A percentile compares a stretch with the other conserved stretches of the same genome.
phyloP scores from a whole-genome alignment of 768 basidiomycete genomes.

The Grammothele lineata region DNA sequence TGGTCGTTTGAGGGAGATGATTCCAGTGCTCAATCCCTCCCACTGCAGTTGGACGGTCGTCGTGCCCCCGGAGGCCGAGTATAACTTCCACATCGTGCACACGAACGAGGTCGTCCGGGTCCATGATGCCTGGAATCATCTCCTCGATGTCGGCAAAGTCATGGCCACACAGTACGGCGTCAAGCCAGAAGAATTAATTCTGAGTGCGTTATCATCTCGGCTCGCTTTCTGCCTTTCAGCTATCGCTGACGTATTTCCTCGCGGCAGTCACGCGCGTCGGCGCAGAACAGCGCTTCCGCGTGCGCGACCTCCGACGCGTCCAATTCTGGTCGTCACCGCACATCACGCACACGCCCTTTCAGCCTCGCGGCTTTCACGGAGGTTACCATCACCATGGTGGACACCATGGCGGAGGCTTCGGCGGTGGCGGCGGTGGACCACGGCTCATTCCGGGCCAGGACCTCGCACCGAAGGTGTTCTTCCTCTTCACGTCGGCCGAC shows the following conservation, averaged over 20 bases:
- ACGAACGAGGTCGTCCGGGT: constrained; percentile 23
- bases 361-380: neutral
- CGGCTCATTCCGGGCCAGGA: constrained; percentile 18
- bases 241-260: neutral
- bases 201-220: constrained; percentile 26
- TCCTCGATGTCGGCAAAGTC: constrained; percentile 29
- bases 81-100: constrained; percentile 37
- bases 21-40: too few species aligned
- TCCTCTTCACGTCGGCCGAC: constrained; percentile 37
- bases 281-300: constrained; percentile 36
- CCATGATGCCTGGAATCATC: constrained; percentile 36
- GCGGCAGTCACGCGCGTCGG: constrained; percentile 37
- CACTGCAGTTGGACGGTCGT: constrained; percentile 41
- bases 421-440: neutral
- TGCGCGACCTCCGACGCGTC: constrained; percentile 27
- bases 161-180: constrained; percentile 31
- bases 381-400: neutral
- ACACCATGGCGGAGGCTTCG: neutral
- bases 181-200: constrained; percentile 38
- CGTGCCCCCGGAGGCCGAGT: constrained; percentile 33
- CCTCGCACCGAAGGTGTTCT: constrained; percentile 35
- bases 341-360: neutral
- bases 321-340: constrained; percentile 4
- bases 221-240: neutral
- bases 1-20: too few species aligned